These are phyloP conservation scores for Plasmodium gaboni DNA, from an alignment of 169 alveolate genomes.

Conservation along the genomic window DNA sequence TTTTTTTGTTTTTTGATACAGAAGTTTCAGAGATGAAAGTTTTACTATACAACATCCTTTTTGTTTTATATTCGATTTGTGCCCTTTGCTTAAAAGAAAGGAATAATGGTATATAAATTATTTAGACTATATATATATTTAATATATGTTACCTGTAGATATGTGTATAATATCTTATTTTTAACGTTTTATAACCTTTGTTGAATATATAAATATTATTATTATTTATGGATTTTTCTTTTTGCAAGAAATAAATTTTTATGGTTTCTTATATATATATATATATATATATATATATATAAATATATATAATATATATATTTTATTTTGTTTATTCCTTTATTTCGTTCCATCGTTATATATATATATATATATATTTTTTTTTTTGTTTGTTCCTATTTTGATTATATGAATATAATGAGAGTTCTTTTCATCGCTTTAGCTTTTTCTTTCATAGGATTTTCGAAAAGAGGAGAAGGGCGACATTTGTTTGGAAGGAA, in stretches of 20 bases:
- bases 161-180: no score
- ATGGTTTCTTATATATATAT: no score
- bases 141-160: no score
- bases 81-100: conserved; percentile 32
- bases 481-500: not conserved
- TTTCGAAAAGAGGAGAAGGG: not conserved
- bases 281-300: no score
- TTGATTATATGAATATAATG: not conserved
- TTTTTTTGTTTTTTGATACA: not conserved
- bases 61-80: conserved; percentile 22
- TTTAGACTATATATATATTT: no score
- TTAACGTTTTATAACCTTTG: no score
- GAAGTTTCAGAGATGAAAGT: conserved; percentile 13
- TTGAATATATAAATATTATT: no score
- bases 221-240: no score
- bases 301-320: no score
- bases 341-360: not conserved
- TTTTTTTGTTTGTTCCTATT: not conserved
- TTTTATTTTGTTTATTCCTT: not conserved
- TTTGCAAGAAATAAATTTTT: no score
- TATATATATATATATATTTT: conserved; percentile 1
- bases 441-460: conserved; percentile 56
- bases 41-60: conserved; percentile 17
- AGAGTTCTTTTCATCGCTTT: conserved; percentile 17
- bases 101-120: conserved; percentile 7